Percentiles rank a stretch among this genome's conserved stretches.
Evolutionary conservation across 495 filamentous ascomycete genomes (phyloP).

Genomic region (Tuber borchii): DNA sequence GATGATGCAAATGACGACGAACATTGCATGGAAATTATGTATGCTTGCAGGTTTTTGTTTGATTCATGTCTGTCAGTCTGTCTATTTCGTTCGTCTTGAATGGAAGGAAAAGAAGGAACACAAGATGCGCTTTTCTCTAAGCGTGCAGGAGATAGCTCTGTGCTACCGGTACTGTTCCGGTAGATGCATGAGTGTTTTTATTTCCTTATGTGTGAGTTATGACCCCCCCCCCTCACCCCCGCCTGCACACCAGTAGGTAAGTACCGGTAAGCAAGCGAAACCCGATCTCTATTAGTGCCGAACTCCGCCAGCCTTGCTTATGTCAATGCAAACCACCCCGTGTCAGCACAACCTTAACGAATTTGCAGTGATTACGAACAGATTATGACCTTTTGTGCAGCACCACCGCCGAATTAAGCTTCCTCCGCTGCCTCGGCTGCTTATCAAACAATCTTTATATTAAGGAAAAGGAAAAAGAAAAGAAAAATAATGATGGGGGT

Average conservation of each 20-base stretch:
- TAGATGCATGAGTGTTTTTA: neutral
- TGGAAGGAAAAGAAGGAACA: neutral
- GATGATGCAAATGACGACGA: neutral
- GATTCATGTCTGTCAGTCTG: neutral
- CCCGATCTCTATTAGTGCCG: neutral
- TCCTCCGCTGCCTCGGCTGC: neutral
- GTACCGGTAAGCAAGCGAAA: neutral
- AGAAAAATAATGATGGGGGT: neutral
- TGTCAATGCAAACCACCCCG: neutral
- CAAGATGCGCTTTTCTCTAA: neutral
- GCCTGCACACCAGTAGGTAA: too few species aligned
- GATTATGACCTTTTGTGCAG: neutral
- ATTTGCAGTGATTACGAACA: neutral
- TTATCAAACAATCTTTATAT: neutral
- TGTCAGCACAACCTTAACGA: neutral
- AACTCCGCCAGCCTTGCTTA: neutral
- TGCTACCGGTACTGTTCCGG: neutral
- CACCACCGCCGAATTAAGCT: neutral
- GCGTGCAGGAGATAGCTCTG: neutral
- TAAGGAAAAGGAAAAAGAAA: neutral
- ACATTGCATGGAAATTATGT: neutral
- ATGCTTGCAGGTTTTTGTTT: neutral
- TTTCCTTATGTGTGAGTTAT: neutral
- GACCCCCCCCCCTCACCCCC: too few species aligned
- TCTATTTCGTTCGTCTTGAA: neutral